Evolutionary conservation across 306 rosid genomes (phyloP).

Genomic region (Quercus rubra): DNA sequence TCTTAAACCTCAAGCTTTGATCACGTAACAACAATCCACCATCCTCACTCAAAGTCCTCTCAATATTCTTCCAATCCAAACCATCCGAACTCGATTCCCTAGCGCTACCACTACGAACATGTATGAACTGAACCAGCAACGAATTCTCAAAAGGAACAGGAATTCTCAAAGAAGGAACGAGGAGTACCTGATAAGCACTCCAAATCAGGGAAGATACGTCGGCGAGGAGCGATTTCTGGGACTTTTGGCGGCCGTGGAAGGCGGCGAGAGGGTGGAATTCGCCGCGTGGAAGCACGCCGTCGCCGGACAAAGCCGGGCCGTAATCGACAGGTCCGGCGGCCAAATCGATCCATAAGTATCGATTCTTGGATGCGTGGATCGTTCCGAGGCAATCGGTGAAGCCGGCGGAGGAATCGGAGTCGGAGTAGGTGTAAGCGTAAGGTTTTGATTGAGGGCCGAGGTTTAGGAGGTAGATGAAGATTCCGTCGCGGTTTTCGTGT

Average conservation of each 20-base stretch:
- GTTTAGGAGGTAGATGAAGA: constrained; percentile 66
- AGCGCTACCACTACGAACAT: constrained; percentile 46
- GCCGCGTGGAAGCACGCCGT: constrained; percentile 76
- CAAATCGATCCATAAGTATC: constrained; percentile 84
- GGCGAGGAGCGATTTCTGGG: constrained; percentile 59
- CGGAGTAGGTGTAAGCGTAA: constrained; percentile 68
- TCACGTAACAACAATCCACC: constrained; percentile 58
- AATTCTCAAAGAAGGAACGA: constrained; percentile 84
- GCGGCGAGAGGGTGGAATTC: constrained; percentile 90
- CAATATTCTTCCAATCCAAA: constrained; percentile 66
- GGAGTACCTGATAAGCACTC: constrained; percentile 82
- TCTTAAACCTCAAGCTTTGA: constrained; percentile 64
- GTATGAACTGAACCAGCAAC: constrained; percentile 67
- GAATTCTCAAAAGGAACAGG: constrained; percentile 68
- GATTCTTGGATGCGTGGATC: constrained; percentile 60
- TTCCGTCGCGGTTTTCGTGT: constrained; percentile 47
- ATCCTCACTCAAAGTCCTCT: constrained; percentile 51
- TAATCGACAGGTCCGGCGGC: constrained; percentile 92
- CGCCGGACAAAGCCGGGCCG: constrained; percentile 86
- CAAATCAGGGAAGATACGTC: constrained; percentile 70
- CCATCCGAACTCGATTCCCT: constrained; percentile 33
- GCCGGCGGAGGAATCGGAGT: constrained; percentile 68
- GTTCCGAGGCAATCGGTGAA: constrained; percentile 70
- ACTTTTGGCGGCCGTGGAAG: constrained; percentile 64
- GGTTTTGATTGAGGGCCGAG: constrained; percentile 56